Evolutionary conservation across 2,329 filamentous ascomycete species (phyloP), one percentile per base, ranked within the genome.

Genomic region (Penicillium sp.): DNA sequence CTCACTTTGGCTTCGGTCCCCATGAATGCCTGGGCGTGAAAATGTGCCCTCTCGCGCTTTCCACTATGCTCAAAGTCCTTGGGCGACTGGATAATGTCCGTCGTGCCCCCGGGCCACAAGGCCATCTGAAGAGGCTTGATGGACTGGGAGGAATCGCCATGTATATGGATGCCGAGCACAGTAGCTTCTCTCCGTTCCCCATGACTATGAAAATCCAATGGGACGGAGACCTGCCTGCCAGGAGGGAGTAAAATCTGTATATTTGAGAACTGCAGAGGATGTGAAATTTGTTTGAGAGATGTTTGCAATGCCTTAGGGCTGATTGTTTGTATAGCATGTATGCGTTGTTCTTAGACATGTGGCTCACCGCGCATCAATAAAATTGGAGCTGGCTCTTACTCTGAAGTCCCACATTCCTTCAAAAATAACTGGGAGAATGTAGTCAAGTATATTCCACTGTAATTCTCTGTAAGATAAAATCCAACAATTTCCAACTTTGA

Each of bases 1-100:
- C 88, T 54, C 81, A 85, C 68, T 86, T 87, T 60, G 82, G 83
- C 9, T 76, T 79, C 2, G 87, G 86, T 0, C 80, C 85, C 9
- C 84, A 89, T 62, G 74, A 81, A 15, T 86, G 83, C 60, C 73
- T 90, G 0, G 87, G 86, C 4, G 51, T 69, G 15, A 68, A 58
- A 13, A 61, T 72, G 29, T 70, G 68, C 51, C 66, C 70, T 46
- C 48, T 66, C n/a, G 69, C 66, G 31, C 61, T 73, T 39, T 68
- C 73, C 4, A 70, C 72, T 8, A 75, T 75, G 68, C 66, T 76
- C 10, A 73, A 72, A 56, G 70, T 75, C 0, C 65, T 77, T 32
- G 74, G 73, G 16, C 66, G 70, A 37, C 56, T 77, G 52, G 70
- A 74, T 51, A 76, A 76, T 52, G 67, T 77, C 12, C 70, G 74